Evolutionary conservation across 805 yeast species (phyloP), one percentile per base, ranked within the genome.

Genomic region (Metschnikowia continentalis): DNA sequence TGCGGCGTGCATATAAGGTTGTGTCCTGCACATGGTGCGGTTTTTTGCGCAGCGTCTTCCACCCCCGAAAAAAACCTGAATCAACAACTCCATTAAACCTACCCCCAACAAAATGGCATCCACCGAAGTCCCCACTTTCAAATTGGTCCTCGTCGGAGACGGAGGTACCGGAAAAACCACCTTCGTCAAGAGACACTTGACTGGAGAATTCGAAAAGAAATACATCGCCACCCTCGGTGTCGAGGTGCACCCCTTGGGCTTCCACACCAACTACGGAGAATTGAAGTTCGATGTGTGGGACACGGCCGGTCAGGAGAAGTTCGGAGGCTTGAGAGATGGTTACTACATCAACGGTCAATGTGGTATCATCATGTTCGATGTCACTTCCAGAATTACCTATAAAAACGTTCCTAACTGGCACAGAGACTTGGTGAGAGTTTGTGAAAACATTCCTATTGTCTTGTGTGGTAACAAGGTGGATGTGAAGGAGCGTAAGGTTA

Each of bases 131-230:
- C 98, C 99, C 64, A 89, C 96, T 61, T 94, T 94, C 78, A 94
- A 94, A 81, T 84, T 94, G 75, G 99, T 94, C 67, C 85, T 94
- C 69, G 99, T 94, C 77, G 99, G 99, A 74, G 99, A 94, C 72
- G 99, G 99, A 82, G 99, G 99, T 84, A 94, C 99, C 76, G 99
- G 99, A 80, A 94, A 94, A 86, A 94, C 99, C 81, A 94, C 99
- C 54, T 94, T 94, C 66, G 99, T 94, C 74, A 94, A 95, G 83
- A 91, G 99, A 82, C 99, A 94, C 78, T 84, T 91, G 76, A 92
- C 99, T 59, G 96, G 99, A 79, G 99, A 94, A 76, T 94, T 94
- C 72, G 99, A 94, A 78, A 94, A 94, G 81, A 91, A 91, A 77
- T 94, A 94, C 81, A 90, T 88, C 75, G 99, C 99, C 70, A 94